Evolutionary conservation across 139 green algal genomes (phyloP).

Genomic region (Diplosphaera chodatii): DNA sequence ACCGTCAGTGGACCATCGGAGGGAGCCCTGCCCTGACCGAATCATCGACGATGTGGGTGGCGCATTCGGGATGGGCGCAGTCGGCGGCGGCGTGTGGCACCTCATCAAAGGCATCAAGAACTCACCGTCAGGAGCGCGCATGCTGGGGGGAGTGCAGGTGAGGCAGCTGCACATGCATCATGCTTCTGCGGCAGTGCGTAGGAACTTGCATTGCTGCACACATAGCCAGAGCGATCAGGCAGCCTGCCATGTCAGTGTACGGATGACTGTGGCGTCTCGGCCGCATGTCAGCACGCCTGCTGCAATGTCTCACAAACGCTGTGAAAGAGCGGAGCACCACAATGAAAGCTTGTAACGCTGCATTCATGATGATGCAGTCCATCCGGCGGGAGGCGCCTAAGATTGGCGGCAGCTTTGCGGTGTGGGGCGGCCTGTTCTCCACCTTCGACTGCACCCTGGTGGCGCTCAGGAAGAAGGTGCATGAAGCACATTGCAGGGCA

Average conservation of each 20-base stretch:
- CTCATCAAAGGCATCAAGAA: constrained; percentile 90
- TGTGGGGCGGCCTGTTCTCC: constrained; percentile 96
- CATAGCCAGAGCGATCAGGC: too few relatives aligned
- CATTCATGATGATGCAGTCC: too few relatives aligned
- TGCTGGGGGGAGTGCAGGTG: constrained; percentile 83
- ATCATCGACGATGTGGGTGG: constrained; percentile 97
- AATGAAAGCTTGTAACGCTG: too few relatives aligned
- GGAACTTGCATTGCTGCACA: neutral
- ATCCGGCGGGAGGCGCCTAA: constrained; percentile 83
- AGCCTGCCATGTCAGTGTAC: too few relatives aligned
- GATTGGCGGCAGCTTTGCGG: constrained; percentile 96
- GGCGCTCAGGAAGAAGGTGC: constrained; percentile 79
- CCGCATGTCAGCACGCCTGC: too few relatives aligned
- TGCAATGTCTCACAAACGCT: too few relatives aligned
- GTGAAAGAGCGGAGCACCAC: too few relatives aligned
- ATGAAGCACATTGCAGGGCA: too few relatives aligned
- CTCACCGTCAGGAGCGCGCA: constrained; percentile 67
- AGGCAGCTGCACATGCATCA: constrained; percentile 7
- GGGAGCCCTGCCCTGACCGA: constrained; percentile 89
- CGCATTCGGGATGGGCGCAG: constrained; percentile 97
- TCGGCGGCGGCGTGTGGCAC: constrained; percentile 92
- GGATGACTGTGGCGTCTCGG: too few relatives aligned
- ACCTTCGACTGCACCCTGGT: constrained; percentile 96
- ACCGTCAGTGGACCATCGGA: constrained; percentile 65
- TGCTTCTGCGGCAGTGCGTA: neutral